Evolutionary conservation across 78 protist species (phyloP), one percentile per base, ranked within the genome.

Genomic region (Guillardia theta): DNA sequence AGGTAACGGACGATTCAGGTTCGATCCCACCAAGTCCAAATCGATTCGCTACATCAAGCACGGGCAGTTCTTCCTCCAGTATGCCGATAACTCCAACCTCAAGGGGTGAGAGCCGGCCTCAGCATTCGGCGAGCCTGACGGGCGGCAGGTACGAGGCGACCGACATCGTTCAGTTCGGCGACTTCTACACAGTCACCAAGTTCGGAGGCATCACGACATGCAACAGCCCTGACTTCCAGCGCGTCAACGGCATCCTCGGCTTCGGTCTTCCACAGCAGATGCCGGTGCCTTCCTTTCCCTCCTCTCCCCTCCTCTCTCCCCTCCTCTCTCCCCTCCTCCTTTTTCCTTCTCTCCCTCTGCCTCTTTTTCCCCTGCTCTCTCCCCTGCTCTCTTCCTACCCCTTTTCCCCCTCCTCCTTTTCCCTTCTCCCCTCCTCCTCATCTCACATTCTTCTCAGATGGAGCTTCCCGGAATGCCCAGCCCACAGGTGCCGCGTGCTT

Each of bases 211-310:
- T 88, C 64, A 88, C 93, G 12, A 64, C 15, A 27, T 88, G 93
- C 93, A 88, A 88, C 93, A 48, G 70, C 64, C 93, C 93, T 15
- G 93, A 88, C 41, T 88, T 88, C 64, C 54, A 88, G 24, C 76
- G 93, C 2, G 93, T 88, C n/a, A 48, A 88, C 22, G 93, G 93
- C 12, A 88, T 88, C 62, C 76, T 88, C 22, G 93, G 93, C 9
- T 88, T 88, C 39, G 93, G 93, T 8, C 64, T 88, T 21, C 93
- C 93, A 0, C 90, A 78, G 83, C 83, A 70, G 41, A 70, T 70
- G 83, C 83, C 83, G 83, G 83, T 70, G 41, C 6, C 4, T 1
- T 24, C 1, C 8, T 18, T 24, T 18, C 15, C 41, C 83, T 18
- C 1, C 36, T 70, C 1, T 24, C 22, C 22, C 8, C 41, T 24